Conservation (phyloP, 768 basidiomycete species). For the Phaeotremella skinneri region DNA sequence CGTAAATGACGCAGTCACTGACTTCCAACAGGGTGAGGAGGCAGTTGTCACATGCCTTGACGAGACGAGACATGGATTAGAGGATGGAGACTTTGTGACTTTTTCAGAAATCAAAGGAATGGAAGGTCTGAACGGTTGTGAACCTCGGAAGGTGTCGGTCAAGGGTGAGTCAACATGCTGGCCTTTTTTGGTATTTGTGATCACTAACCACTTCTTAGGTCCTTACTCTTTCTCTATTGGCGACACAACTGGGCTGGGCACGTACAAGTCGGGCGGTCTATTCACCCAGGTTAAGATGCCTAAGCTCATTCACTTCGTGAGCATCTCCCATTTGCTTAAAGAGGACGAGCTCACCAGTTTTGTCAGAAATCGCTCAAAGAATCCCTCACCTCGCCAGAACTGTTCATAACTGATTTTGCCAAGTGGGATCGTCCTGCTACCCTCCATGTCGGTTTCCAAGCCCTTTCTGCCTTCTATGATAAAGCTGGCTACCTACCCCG, state of each 20-base stretch:
- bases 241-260: constrained; percentile 72
- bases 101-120: constrained; percentile 96
- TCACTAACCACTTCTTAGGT: constrained; percentile 49
- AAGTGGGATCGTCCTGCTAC: constrained; percentile 91
- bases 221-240: constrained; percentile 98
- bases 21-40: constrained; percentile 65
- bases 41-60: constrained; percentile 95
- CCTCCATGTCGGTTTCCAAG: constrained; percentile 92
- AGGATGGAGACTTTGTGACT: constrained; percentile 96
- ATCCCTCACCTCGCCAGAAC: constrained; percentile 74
- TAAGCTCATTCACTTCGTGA: constrained; percentile 86
- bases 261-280: constrained; percentile 83
- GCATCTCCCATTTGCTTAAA: constrained; percentile 48
- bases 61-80: constrained; percentile 95
- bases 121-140: constrained; percentile 82
- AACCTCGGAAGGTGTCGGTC: constrained; percentile 85
- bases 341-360: constrained; percentile 2
- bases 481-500: constrained; percentile 69
- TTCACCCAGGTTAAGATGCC: constrained; percentile 99
- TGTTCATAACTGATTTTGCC: constrained; percentile 92
- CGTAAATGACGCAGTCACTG: constrained; percentile 2
- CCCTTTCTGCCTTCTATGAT: constrained; percentile 71
- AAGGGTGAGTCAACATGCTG: constrained; percentile 61
- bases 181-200: background rate
- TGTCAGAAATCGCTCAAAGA: constrained; percentile 92